Base-by-base conservation (phyloP, 345 rosid species). In the Melaleuca quinquenervia region DNA sequence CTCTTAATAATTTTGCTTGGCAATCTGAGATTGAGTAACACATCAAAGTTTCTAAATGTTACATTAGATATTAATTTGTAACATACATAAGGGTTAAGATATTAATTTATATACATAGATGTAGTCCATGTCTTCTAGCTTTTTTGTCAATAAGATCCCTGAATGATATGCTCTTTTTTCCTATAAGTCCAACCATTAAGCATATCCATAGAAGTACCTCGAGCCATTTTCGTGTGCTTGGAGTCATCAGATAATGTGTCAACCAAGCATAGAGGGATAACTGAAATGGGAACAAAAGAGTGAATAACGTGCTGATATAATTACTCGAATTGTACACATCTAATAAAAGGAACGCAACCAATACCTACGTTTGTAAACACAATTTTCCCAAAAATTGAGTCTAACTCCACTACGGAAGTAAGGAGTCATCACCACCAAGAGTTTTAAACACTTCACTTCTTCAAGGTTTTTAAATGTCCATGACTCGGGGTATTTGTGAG, bases 371-470 rank as follows among this genome's bases (percentile, higher is more conserved):
- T 12, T 13, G 32, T 58, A 12, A 2, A 58, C 6, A 26, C 2
- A 5, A 5, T 58, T 58, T n/a, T 5, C 16, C 64, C 32, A 58
- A 11, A 58, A 58, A 26, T 58, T 58, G 64, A 58, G 64, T 58
- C 2, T 12, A 58, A 7, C 64, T 5, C 64, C 64, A n/a, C 64
- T 58, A 2, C 6, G 1, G 64, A 26, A 58, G 64, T 5, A 58
- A 58, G 64, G n/a, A 27, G 12, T 58, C 29, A 11, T 4, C 2
- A 5, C 2, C 62, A 2, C 14, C 5, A 2, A 24, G 2, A 4
- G 0, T 2, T 5, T 0, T 4, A 55, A 26, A 1, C 0, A 1
- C n/a, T 3, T 51, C 6, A 55, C 10, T 0, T 0, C 1, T 22
- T 8, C 1, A 6, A 6, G 5, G 24, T 10, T 6, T 55, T 9